phyloP scores from a whole-genome alignment of 176 grass and related monocot species.

The Aegilops umbellulata region DNA sequence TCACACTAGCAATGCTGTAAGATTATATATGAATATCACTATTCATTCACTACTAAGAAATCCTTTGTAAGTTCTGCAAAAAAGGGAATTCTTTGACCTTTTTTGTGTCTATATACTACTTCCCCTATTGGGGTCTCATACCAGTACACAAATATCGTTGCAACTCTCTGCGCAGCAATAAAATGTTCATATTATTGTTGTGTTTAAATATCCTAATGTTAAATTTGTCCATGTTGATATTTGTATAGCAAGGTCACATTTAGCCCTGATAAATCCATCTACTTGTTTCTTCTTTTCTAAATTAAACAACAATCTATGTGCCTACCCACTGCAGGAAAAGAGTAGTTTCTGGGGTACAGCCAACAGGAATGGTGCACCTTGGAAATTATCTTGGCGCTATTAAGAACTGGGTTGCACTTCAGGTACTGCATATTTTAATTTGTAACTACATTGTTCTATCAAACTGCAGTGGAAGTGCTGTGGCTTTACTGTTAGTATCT shows the following conservation, averaged over 20 bases:
- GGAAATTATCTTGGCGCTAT: slow-evolving; percentile 98
- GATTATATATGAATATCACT: background rate
- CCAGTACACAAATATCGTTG: background rate
- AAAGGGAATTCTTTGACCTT: background rate
- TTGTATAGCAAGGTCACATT: background rate
- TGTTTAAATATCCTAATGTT: background rate
- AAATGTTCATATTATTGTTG: background rate
- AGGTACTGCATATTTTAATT: slow-evolving; percentile 45
- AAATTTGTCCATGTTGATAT: background rate
- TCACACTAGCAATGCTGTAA: background rate
- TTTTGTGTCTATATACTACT: background rate
- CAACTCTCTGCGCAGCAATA: background rate
- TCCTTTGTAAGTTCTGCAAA: background rate
- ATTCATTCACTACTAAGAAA: background rate
- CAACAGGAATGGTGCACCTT: slow-evolving; percentile 94
- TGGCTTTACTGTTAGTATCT: background rate
- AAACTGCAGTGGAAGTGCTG: slow-evolving; percentile 1
- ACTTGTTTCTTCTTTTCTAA: slow-evolving; percentile 12
- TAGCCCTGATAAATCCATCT: slow-evolving; percentile 7
- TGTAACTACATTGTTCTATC: background rate
- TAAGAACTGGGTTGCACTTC: slow-evolving; percentile 95
- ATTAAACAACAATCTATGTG: background rate
- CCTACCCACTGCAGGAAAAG: slow-evolving; percentile 68
- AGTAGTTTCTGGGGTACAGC: slow-evolving; percentile 97
- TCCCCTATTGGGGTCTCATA: background rate